Percentiles rank a stretch among this genome's conserved stretches.
Conservation (phyloP, 2,329 filamentous ascomycete genomes). For the Cytospora piceae region DNA sequence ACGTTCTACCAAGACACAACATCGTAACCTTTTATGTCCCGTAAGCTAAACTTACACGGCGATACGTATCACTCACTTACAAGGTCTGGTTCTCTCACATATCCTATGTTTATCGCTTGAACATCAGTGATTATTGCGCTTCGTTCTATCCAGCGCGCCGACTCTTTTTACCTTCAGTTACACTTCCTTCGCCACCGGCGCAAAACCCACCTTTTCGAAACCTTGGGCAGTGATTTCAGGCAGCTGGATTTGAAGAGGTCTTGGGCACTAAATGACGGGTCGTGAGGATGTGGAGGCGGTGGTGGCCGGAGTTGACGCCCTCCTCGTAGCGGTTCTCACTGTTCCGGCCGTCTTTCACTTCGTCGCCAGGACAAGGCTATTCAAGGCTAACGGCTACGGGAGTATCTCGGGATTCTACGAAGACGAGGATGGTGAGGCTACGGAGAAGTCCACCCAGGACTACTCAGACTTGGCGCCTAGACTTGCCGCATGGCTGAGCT, state of each 20-base stretch:
- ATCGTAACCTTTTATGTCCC: not conserved
- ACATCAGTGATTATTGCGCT: not conserved
- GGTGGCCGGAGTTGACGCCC: constrained; percentile 23
- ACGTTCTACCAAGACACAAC: constrained; percentile 14
- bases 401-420: constrained; percentile 36
- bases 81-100: too few relatives aligned
- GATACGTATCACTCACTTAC: too few relatives aligned
- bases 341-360: constrained; percentile 32
- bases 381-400: constrained; percentile 31
- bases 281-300: constrained; percentile 22
- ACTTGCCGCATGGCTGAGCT: constrained; percentile 34
- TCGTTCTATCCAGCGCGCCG: not conserved
- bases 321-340: constrained; percentile 30
- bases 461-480: constrained; percentile 39
- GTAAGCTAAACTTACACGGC: too few relatives aligned
- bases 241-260: not conserved
- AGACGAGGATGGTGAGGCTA: constrained; percentile 40
- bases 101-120: not conserved
- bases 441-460: constrained; percentile 38
- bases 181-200: not conserved
- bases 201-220: not conserved
- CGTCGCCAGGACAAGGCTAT: constrained; percentile 22
- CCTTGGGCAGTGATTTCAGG: not conserved
- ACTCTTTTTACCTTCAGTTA: not conserved
- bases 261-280: constrained; percentile 18